phyloP scores from a whole-genome alignment of 176 grass and related monocot genomes.

The Musa schizocarpa region DNA sequence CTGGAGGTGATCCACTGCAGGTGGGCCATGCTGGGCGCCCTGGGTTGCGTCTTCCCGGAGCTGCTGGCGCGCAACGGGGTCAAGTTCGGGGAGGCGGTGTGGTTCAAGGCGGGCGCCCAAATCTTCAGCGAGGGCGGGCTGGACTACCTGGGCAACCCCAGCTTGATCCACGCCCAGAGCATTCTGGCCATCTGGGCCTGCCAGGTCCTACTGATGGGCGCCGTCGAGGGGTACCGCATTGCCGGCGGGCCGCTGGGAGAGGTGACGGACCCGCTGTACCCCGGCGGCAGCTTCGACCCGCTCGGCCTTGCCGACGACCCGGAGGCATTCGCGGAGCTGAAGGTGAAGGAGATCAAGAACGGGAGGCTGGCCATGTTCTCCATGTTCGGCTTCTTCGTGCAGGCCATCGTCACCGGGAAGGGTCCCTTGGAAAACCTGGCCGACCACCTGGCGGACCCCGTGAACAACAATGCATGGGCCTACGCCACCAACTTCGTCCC shows the following conservation, averaged over 20 bases:
- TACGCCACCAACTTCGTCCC: conserved; percentile 43
- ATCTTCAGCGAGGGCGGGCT: conserved; percentile 8
- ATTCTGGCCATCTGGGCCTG: conserved; percentile 9
- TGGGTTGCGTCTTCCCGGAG: not conserved
- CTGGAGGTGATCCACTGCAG: conserved; percentile 8
- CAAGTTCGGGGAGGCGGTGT: not conserved
- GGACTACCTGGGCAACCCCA: conserved; percentile 2
- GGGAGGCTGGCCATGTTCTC: conserved; percentile 65
- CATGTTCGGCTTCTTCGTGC: conserved; percentile 75
- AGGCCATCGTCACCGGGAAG: conserved; percentile 57
- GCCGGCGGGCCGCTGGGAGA: conserved; percentile 55
- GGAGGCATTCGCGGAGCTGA: conserved; percentile 53
- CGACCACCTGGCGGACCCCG: conserved; percentile 29
- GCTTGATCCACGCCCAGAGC: conserved; percentile 3
- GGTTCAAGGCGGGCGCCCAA: not conserved
- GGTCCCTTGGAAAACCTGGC: conserved; percentile 34
- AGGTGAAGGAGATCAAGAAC: conserved; percentile 87
- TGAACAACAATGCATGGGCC: conserved; percentile 41
- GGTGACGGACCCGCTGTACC: conserved; percentile 51
- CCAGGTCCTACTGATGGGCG: conserved; percentile 53
- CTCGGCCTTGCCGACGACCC: conserved; percentile 57
- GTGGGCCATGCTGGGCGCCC: not conserved
- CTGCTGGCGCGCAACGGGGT: not conserved
- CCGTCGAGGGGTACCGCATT: conserved; percentile 65
- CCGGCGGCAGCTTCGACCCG: conserved; percentile 51